Conservation (phyloP, 2,329 filamentous ascomycete species). For the Stachybotrys chlorohalonatus region DNA sequence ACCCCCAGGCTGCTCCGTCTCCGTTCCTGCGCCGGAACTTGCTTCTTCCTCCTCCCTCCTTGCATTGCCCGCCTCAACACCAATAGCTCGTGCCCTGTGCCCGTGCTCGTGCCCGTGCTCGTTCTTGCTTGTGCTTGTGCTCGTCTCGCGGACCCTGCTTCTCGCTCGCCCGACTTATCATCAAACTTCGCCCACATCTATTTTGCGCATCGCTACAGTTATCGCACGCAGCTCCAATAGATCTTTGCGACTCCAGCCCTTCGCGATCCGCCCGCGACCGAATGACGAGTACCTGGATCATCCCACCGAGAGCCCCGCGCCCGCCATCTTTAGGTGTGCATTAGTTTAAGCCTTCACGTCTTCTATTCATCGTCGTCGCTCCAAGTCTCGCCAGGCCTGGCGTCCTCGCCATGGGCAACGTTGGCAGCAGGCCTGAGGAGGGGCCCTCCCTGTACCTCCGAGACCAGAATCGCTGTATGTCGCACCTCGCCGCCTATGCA, state of each 20-base stretch:
- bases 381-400: not conserved
- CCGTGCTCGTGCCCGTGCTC: no score
- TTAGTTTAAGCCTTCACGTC: not conserved
- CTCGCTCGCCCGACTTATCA: not conserved
- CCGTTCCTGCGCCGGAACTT: not conserved
- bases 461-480: conserved; percentile 85
- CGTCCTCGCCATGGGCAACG: conserved; percentile 69
- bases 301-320: not conserved
- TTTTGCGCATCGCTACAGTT: not conserved
- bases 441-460: conserved; percentile 71
- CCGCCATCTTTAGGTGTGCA: not conserved
- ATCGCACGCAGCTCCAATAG: not conserved
- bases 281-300: not conserved
- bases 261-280: not conserved
- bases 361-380: not conserved
- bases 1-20: not conserved
- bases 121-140: no score
- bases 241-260: not conserved
- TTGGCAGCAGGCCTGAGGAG: conserved; percentile 83
- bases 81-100: not conserved
- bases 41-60: not conserved
- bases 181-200: not conserved
- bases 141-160: no score
- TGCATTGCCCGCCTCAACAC: not conserved
- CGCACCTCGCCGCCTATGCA: conserved; percentile 1